Percentiles rank a stretch among this genome's conserved stretches.
Evolutionary conservation across 73 alveolate genomes (phyloP).

Genomic region (Effrenium voratum): DNA sequence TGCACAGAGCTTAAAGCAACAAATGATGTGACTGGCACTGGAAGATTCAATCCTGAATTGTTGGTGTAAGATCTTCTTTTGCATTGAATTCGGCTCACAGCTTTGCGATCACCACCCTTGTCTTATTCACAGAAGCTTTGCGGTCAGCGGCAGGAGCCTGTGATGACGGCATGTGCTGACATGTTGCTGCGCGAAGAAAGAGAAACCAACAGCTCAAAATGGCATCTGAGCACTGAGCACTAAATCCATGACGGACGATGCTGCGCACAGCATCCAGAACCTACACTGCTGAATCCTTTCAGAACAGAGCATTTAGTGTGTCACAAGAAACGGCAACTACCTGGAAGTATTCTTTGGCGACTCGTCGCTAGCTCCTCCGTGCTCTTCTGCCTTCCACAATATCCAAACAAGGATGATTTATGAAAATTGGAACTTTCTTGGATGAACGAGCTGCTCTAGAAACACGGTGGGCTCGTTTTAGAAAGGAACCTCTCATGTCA

Average conservation of each 20-base stretch:
- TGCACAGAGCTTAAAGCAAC: neutral
- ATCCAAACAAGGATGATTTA: conserved; percentile 6
- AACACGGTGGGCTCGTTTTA: conserved; percentile 24
- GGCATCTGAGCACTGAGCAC: conserved; percentile 4
- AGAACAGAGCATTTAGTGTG: no score
- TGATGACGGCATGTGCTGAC: conserved; percentile 2
- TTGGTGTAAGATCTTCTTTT: neutral
- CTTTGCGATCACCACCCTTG: conserved; percentile 2
- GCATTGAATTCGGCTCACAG: conserved; percentile 1
- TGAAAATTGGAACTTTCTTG: conserved; percentile 10
- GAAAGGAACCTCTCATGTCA: conserved; percentile 29
- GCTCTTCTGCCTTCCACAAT: conserved; percentile 20
- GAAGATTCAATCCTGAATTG: neutral
- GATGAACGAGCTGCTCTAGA: conserved; percentile 25
- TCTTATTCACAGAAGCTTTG: neutral
- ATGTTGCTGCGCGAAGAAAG: conserved; percentile 1
- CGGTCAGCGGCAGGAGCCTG: conserved; percentile 10
- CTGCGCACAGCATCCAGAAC: conserved; percentile 4
- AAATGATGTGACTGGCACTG: neutral
- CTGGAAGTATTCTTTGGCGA: neutral
- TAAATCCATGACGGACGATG: neutral
- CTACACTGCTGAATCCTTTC: neutral
- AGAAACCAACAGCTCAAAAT: neutral
- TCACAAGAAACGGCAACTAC: neutral
- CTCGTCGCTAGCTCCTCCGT: conserved; percentile 23